A percentile compares a stretch with the other conserved stretches of the same genome.
phyloP scores from a whole-genome alignment of 345 rosid genomes.

The Hypericum androsaemum region DNA sequence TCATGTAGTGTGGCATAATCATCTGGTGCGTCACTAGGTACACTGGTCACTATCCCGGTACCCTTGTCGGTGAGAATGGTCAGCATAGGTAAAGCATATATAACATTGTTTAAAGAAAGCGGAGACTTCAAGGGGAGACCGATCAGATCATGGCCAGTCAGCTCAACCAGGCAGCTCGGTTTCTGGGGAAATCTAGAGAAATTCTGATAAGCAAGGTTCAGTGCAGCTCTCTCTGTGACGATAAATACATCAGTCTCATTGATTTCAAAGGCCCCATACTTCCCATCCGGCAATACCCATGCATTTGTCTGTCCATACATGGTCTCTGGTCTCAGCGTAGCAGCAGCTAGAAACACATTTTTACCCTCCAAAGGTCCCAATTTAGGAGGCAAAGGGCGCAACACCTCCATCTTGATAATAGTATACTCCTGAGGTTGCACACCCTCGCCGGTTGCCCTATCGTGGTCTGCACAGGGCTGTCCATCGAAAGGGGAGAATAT shows the following conservation, averaged over 20 bases:
- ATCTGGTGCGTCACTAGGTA: constrained; percentile 96
- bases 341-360: constrained; percentile 72
- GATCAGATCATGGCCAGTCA: constrained; percentile 77
- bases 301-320: constrained; percentile 97
- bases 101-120: constrained; percentile 53
- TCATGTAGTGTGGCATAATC: constrained; percentile 80
- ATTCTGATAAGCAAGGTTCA: constrained; percentile 80
- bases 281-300: constrained; percentile 92
- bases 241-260: constrained; percentile 71
- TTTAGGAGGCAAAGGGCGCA: constrained; percentile 56
- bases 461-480: constrained; percentile 96
- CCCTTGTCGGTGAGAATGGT: constrained; percentile 90
- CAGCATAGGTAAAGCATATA: constrained; percentile 89
- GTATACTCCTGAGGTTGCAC: constrained; percentile 96
- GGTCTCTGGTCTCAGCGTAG: constrained; percentile 93
- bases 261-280: constrained; percentile 87
- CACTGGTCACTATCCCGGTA: constrained; percentile 91
- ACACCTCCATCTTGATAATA: constrained; percentile 79
- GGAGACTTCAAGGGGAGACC: constrained; percentile 81
- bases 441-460: constrained; percentile 90
- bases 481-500: constrained; percentile 87
- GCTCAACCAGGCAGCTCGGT: constrained; percentile 67
- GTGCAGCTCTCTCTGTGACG: constrained; percentile 68
- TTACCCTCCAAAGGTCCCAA: constrained; percentile 58
- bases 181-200: constrained; percentile 59